Percentiles rank a stretch among this genome's conserved stretches.
Evolutionary conservation across 345 rosid species (phyloP).

Genomic region (Alliaria petiolata): DNA sequence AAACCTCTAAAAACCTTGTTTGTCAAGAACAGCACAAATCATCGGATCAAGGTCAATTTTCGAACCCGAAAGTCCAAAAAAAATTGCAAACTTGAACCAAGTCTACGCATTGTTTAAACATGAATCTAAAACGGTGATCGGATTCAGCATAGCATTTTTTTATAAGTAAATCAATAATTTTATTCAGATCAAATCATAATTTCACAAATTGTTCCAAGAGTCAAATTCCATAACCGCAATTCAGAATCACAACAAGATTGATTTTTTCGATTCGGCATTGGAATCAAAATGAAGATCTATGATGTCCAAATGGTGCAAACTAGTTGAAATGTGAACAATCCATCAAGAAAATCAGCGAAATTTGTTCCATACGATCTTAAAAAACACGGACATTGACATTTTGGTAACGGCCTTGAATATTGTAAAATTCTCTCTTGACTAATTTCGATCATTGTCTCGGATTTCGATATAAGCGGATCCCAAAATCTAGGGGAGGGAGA

Average conservation of each 20-base stretch:
- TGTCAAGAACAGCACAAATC: neutral
- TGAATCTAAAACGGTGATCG: neutral
- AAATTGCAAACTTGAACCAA: neutral
- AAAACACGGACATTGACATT: no score
- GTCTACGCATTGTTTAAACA: neutral
- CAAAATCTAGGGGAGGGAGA: neutral
- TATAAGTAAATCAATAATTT: neutral
- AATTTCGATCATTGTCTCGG: neutral
- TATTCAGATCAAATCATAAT: neutral
- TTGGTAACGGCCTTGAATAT: neutral
- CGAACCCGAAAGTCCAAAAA: neutral
- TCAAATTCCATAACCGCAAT: neutral
- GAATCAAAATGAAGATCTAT: neutral
- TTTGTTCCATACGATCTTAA: neutral
- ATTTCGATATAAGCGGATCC: neutral
- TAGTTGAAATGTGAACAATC: neutral
- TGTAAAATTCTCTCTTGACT: neutral
- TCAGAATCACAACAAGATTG: neutral
- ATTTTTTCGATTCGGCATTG: neutral
- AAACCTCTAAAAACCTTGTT: conserved; percentile 4
- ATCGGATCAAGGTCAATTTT: neutral
- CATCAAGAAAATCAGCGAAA: neutral
- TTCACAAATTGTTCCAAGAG: neutral
- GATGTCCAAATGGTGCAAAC: neutral
- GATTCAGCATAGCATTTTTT: neutral